A percentile compares a stretch with the other conserved stretches of the same genome.
These are phyloP conservation scores for Alternaria sp. DNA, from an alignment of 2,329 filamentous ascomycete species.

Conservation along the genomic window DNA sequence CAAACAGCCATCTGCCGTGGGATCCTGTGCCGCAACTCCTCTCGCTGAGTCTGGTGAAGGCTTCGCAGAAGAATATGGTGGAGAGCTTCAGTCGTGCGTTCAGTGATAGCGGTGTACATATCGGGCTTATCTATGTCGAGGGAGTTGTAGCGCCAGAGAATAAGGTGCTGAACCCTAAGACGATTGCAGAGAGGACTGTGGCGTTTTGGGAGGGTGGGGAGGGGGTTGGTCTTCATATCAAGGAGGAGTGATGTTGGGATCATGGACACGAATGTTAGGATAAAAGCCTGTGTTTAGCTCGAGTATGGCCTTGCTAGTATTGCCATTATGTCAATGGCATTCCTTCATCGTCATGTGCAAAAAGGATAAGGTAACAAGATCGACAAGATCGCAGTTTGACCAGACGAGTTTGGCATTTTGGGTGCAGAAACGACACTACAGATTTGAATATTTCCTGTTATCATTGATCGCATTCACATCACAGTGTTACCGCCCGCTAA, in stretches of 20 bases:
- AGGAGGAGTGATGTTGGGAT: constrained; percentile 11
- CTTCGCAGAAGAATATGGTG: constrained; percentile 59
- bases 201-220: constrained; percentile 51
- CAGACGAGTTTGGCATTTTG: not conserved
- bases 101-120: constrained; percentile 52
- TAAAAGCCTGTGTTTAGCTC: too few species aligned
- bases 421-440: not conserved
- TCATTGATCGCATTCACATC: not conserved
- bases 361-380: too few species aligned
- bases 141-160: constrained; percentile 52
- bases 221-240: constrained; percentile 51
- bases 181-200: constrained; percentile 56
- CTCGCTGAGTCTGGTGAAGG: constrained; percentile 58
- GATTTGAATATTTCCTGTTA: not conserved
- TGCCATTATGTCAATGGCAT: too few species aligned
- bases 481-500: not conserved
- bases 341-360: too few species aligned
- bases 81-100: constrained; percentile 53
- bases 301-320: too few species aligned
- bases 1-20: constrained; percentile 56
- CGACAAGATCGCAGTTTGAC: not conserved
- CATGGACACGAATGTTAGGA: too few species aligned
- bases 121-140: constrained; percentile 56
- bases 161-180: constrained; percentile 52
- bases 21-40: constrained; percentile 57